A percentile compares a stretch with the other conserved stretches of the same genome.
phyloP scores from a whole-genome alignment of 2,329 filamentous ascomycete species.

The Calonectria honghensis region DNA sequence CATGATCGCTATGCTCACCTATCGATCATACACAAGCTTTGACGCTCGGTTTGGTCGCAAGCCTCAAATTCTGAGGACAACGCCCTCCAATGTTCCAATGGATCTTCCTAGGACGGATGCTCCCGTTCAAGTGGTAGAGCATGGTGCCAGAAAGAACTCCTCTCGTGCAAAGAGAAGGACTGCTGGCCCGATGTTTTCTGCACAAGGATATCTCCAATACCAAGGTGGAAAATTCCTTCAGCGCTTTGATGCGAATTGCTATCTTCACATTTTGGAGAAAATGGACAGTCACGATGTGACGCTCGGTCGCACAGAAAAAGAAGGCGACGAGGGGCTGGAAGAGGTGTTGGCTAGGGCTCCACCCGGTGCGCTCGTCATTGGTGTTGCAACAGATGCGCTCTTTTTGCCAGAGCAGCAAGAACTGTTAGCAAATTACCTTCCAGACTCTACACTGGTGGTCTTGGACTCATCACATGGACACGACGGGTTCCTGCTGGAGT shows the following conservation, averaged over 20 bases:
- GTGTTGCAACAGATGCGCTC: conserved; percentile 12
- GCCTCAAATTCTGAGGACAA: background rate
- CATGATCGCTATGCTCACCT: conserved; percentile 33
- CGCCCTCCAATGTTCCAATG: background rate
- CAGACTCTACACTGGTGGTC: background rate
- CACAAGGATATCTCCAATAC: conserved; percentile 35
- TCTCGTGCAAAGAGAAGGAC: background rate
- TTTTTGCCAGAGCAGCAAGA: conserved; percentile 23
- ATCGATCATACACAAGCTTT: conserved; percentile 29
- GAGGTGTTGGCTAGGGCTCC: background rate
- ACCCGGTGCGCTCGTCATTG: background rate
- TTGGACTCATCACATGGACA: conserved; percentile 21
- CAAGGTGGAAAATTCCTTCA: conserved; percentile 34
- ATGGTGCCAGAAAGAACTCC: background rate
- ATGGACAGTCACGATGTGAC: conserved; percentile 35
- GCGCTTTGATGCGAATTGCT: conserved; percentile 37
- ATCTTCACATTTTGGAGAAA: conserved; percentile 27
- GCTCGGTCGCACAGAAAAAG: conserved; percentile 5
- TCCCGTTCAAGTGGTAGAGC: background rate
- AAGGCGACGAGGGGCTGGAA: background rate
- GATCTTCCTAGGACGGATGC: background rate
- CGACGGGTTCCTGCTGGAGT: conserved; percentile 21
- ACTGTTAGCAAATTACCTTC: background rate
- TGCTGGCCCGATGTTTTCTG: conserved; percentile 14
- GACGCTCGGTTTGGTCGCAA: conserved; percentile 33